phyloP scores from a whole-genome alignment of 305 asterid species.

The Plantago lanceolata region DNA sequence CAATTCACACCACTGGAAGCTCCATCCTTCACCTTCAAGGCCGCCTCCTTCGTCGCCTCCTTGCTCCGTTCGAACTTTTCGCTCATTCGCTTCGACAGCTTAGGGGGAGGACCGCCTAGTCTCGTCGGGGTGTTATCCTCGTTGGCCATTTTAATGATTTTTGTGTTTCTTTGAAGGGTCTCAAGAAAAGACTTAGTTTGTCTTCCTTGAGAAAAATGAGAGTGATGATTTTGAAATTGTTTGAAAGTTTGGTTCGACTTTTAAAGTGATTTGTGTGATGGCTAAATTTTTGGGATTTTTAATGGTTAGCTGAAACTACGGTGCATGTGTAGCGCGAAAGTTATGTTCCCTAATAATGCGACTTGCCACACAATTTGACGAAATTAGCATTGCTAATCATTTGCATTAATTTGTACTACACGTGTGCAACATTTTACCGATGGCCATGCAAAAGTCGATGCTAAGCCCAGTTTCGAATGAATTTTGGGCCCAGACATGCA shows the following conservation, averaged over 20 bases:
- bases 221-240: not conserved
- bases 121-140: constrained; percentile 33
- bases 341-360: not conserved
- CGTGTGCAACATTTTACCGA: too few relatives aligned
- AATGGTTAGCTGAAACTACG: not conserved
- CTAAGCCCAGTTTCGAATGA: too few relatives aligned
- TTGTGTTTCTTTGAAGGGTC: not conserved
- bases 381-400: not conserved
- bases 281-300: not conserved
- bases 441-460: too few relatives aligned
- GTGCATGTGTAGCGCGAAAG: not conserved
- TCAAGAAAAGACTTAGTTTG: constrained; percentile 29
- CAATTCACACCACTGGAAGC: constrained; percentile 57
- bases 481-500: too few relatives aligned
- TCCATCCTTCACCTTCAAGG: constrained; percentile 41
- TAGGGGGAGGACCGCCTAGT: constrained; percentile 36
- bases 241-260: not conserved
- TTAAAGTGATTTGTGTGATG: not conserved
- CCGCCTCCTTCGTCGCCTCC: constrained; percentile 34
- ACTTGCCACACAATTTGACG: not conserved
- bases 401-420: not conserved
- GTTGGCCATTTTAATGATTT: constrained; percentile 18
- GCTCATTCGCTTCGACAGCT: constrained; percentile 36
- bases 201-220: constrained; percentile 25
- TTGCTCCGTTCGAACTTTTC: constrained; percentile 35